Evolutionary conservation across 257 asterid genomes (phyloP), one percentile per base, ranked within the genome.

Genomic region (Mitragyna speciosa): DNA sequence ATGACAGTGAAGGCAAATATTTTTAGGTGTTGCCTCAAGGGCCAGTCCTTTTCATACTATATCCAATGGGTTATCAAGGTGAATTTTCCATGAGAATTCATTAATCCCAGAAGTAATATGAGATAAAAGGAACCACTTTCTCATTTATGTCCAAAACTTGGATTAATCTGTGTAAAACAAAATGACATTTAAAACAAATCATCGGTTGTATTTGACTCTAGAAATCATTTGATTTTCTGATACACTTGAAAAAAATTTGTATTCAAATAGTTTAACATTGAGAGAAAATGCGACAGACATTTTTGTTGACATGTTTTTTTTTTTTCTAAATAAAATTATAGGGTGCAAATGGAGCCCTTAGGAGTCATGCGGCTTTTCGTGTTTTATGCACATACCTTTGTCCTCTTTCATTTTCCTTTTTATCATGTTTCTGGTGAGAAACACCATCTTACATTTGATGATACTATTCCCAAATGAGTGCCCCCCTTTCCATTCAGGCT

Each of bases 11-110:
- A 86, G 89, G 83, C 89, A 64, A 88, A 94, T 84, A 91, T 96
- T 75, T 93, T 94, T 87, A n/a, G 99, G 92, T 84, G 92, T 90
- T 82, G 89, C 90, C 80, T 80, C 90, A 80, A 84, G 85, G 83
- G 81, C 78, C 4, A 87, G 87, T 80, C 89, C 92, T 39, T 89
- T 88, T 83, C 90, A 86, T 80, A 85, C 74, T 65, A 82, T 84
- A 85, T 87, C 94, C 81, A 89, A 83, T 82, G 86, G 82, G 75
- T 79, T 88, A 76, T 90, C 90, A 77, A 91, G 98, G 99, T 95
- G 85, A 80, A 64, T 69, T 59, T 83, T 73, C n/a, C 78, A 81
- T 76, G 24, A 24, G 56, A 30, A 22, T 56, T 41, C 33, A 54
- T 74, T 28, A 54, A 54, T 74, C 20, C 54, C 31, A 41, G 56